Percentiles rank a stretch among this genome's conserved stretches.
phyloP scores from a whole-genome alignment of 768 basidiomycete genomes.

The Suillus paluster region DNA sequence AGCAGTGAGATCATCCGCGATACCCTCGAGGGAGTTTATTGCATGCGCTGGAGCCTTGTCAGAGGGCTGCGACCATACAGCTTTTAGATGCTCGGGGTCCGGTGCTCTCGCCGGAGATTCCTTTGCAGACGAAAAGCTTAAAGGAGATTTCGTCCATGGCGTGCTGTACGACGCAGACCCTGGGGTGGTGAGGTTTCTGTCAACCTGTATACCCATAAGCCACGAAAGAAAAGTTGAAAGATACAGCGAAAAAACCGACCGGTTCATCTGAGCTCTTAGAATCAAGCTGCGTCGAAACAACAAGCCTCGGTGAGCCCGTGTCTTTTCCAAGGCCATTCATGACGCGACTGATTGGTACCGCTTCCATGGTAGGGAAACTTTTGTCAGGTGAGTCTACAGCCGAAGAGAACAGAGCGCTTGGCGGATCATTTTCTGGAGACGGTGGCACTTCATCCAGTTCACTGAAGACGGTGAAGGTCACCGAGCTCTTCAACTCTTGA shows the following conservation, averaged over 20 bases:
- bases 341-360: conserved; percentile 13
- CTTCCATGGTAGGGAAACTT: conserved; percentile 12
- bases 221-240: conserved; percentile 5
- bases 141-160: conserved; percentile 57
- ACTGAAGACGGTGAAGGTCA: conserved; percentile 80
- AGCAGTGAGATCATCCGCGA: conserved; percentile 80
- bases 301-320: conserved; percentile 17
- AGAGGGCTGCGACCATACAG: conserved; percentile 81
- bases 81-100: conserved; percentile 84
- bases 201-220: conserved; percentile 38
- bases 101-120: conserved; percentile 71
- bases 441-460: conserved; percentile 57
- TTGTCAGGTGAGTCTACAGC: conserved; percentile 17
- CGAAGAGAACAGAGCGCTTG: conserved; percentile 30
- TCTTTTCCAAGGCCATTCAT: conserved; percentile 18
- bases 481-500: conserved; percentile 50
- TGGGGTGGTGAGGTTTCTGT: conserved; percentile 52
- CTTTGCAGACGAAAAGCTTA: conserved; percentile 58
- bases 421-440: conserved; percentile 18
- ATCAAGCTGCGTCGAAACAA: conserved; percentile 42
- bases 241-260: conserved; percentile 41
- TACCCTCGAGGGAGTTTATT: conserved; percentile 82
- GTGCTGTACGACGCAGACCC: conserved; percentile 40
- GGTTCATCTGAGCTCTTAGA: conserved; percentile 57
- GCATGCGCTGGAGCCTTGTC: conserved; percentile 68